These are phyloP conservation scores for Xylaria polymorpha DNA, from an alignment of 2,329 filamentous ascomycete species.

Conservation along the genomic window DNA sequence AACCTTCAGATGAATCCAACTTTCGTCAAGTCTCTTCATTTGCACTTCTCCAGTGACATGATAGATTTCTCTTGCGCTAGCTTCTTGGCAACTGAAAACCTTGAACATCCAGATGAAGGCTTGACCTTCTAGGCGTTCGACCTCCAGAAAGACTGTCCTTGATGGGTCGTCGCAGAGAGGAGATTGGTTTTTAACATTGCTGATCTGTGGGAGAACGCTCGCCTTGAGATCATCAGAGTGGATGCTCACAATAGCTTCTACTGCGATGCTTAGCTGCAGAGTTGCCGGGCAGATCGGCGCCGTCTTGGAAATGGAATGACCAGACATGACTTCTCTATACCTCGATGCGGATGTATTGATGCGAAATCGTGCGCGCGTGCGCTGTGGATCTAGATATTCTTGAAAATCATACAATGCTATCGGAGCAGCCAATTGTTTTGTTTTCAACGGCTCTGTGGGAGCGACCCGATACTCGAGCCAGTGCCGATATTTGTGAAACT, in stretches of 20 bases:
- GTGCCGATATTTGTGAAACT: constrained; percentile 1
- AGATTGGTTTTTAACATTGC: no score
- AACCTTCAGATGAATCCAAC: neutral
- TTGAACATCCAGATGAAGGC: no score
- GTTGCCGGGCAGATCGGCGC: constrained; percentile 55
- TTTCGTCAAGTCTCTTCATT: neutral
- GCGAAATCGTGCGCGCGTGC: neutral
- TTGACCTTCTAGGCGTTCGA: no score
- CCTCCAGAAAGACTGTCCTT: no score
- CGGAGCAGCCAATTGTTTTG: neutral
- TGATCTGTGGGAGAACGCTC: no score
- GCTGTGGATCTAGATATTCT: neutral
- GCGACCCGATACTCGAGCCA: constrained; percentile 4
- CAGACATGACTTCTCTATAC: constrained; percentile 51
- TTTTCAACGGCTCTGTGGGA: neutral
- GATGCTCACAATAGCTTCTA: constrained; percentile 48
- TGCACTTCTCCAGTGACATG: no score
- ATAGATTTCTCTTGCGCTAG: no score
- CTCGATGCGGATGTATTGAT: neutral
- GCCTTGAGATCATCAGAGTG: no score
- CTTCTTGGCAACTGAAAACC: no score
- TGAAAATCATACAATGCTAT: neutral
- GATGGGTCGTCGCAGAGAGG: no score
- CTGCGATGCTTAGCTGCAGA: constrained; percentile 51
- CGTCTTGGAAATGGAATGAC: constrained; percentile 55